A percentile compares a stretch with the other conserved stretches of the same genome.
Conservation (phyloP, 768 basidiomycete genomes). For the Chalciporus piperatus region DNA sequence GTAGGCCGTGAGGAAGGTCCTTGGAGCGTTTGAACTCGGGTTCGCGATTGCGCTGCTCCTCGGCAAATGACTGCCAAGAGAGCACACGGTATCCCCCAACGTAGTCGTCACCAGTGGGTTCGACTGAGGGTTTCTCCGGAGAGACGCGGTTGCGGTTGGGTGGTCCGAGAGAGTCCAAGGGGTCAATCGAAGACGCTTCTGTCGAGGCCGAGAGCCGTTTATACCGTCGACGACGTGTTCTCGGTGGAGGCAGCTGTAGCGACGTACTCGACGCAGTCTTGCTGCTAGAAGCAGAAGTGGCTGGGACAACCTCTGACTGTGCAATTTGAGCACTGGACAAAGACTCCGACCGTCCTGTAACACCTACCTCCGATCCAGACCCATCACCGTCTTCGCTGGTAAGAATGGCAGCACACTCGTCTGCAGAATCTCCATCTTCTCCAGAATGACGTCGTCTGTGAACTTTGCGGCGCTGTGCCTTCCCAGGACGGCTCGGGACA, state of each 20-base stretch:
- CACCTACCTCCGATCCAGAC: constrained; percentile 11
- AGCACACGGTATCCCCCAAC: constrained; percentile 12
- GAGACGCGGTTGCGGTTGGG: background rate
- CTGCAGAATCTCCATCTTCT: constrained; percentile 10
- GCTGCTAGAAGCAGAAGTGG: constrained; percentile 8
- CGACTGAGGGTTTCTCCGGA: background rate
- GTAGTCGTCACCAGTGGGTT: background rate
- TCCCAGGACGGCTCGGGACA: background rate
- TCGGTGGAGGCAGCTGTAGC: background rate
- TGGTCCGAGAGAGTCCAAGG: background rate
- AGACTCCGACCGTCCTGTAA: background rate
- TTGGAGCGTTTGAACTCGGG: constrained; percentile 34
- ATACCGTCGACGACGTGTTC: background rate
- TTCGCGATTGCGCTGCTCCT: constrained; percentile 12
- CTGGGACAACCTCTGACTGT: constrained; percentile 1
- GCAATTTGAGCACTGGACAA: constrained; percentile 2
- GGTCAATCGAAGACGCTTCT: background rate
- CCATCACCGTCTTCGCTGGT: background rate
- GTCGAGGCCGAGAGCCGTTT: background rate
- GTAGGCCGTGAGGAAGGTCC: constrained; percentile 60
- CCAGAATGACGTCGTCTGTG: background rate
- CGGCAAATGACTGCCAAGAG: constrained; percentile 23
- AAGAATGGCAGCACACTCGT: constrained; percentile 18
- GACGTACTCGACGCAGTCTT: constrained; percentile 18
- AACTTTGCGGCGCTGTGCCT: background rate